Evolutionary conservation across 768 basidiomycete genomes (phyloP), one percentile per base, ranked within the genome.

Genomic region (Harrya chromipes): DNA sequence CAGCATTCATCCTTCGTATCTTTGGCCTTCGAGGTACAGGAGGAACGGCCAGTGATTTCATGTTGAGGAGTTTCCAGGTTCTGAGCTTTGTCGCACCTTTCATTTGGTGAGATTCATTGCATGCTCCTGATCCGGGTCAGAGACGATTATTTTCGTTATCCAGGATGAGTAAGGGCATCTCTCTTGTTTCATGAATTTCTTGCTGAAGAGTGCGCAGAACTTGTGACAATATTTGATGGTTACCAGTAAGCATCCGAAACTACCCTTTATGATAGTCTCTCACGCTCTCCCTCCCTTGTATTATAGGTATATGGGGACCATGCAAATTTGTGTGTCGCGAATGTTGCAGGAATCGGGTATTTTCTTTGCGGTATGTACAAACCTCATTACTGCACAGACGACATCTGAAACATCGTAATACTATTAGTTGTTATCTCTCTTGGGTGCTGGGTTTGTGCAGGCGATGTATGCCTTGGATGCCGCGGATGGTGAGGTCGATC

Each of bases 291-390:
- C 39, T 43, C 9, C 11, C 1, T 12, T 45, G n/a, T 35, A 27
- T 45, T 50, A 17, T 44, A 88, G 86, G 61, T 89, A 89, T 58
- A 82, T 97, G 40, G 94, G 94, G 8, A 93, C 87, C 0, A 84
- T 97, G 84, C 92, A 95, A 64, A 92, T 97, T 24, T 94, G 94
- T 53, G 83, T 95, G 2, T 83, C 90, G 17, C 78, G 92, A 12
- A 97, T 97, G 94, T 70, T 97, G 54, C 85, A 87, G 62, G 93
- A 97, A 68, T 94, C 91, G 17, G 85, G 90, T 4, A 84, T 97
- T 41, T 94, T 94, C 72, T 93, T 94, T 68, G 87, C 87, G 44
- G 87, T 94, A 58, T 34, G 78, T 69, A 45, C 2, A 33, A 43
- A 19, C 1, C 10, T 20, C n/a, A 9, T 29, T 21, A 24, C 14